phyloP scores from a whole-genome alignment of 345 rosid species.

The Aurinia saxatilis region DNA sequence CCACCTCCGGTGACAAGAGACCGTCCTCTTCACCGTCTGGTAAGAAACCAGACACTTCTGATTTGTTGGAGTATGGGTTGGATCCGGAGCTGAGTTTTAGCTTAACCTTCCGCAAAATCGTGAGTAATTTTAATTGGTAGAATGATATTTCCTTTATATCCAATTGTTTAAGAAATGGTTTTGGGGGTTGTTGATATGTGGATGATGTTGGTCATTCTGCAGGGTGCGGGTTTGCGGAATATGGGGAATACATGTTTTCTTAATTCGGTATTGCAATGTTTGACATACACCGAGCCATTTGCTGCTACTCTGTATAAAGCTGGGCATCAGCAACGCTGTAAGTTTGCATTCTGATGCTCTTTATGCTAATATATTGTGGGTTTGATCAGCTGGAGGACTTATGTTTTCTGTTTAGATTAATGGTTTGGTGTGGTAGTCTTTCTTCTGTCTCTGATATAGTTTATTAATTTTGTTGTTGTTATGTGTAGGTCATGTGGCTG shows the following conservation, averaged over 20 bases:
- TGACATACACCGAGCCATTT: conserved; percentile 91
- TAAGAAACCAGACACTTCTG: conserved; percentile 46
- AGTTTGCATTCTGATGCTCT: conserved; percentile 27
- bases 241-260: conserved; percentile 98
- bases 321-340: conserved; percentile 72
- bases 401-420: neutral
- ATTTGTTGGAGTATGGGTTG: conserved; percentile 40
- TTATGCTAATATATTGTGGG: neutral
- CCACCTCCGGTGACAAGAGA: conserved; percentile 28
- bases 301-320: conserved; percentile 85
- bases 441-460: neutral
- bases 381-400: too few relatives aligned
- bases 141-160: neutral
- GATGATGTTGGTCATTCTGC: conserved; percentile 16
- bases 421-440: neutral
- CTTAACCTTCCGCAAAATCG: conserved; percentile 64
- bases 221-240: conserved; percentile 97
- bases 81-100: conserved; percentile 67
- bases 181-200: neutral
- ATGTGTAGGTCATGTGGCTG: conserved; percentile 76
- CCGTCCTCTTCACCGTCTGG: conserved; percentile 3
- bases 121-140: conserved; percentile 31
- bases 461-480: conserved; percentile 10
- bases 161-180: too few relatives aligned
- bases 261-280: conserved; percentile 88